Evolutionary conservation across 257 asterid species (phyloP), one percentile per base, ranked within the genome.

Genomic region (Penstemon davidsonii): DNA sequence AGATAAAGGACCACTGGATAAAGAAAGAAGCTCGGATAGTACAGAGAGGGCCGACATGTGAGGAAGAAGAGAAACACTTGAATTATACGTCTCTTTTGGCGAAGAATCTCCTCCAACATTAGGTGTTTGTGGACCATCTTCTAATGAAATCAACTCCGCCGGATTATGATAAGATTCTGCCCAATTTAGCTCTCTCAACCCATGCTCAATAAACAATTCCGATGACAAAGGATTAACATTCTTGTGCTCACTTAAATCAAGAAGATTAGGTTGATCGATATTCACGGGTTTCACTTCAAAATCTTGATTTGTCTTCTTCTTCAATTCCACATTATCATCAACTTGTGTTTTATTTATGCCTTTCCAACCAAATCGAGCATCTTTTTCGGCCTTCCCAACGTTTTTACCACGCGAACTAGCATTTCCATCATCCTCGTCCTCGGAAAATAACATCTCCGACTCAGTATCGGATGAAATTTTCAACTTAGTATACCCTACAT

Each of bases 381-480:
- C 71, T 53, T 55, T 47, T 61, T 75, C 82, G 7, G 64, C 43
- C 41, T 59, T 70, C 47, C 57, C 47, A 68, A 42, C 68, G 54
- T 38, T 55, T 43, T 60, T 75, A 45, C 61, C 60, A 57, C 40
- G 75, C 41, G 62, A 64, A 44, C 64, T 75, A 53, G 80, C 69
- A 45, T 66, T 72, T 46, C 70, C 80, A 64, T 88, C 88, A n/a
- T 86, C 95, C 1, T 90, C 97, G 44, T 92, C 95, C 72, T 86
- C 97, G 0, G 97, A 88, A 59, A 76, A 50, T 38, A 74, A 85
- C 70, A 87, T 49, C 72, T 90, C 96, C 1, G 96, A 86, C 68
- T 93, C 99, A 0, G 97, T 73, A 84, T 93, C 96, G 3, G 99
- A 93, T 55, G 83, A 76, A 63, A 90, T 57, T 79, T 86, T 93